Evolutionary conservation across 805 yeast species (phyloP).

Genomic region (Starmerella geochares): DNA sequence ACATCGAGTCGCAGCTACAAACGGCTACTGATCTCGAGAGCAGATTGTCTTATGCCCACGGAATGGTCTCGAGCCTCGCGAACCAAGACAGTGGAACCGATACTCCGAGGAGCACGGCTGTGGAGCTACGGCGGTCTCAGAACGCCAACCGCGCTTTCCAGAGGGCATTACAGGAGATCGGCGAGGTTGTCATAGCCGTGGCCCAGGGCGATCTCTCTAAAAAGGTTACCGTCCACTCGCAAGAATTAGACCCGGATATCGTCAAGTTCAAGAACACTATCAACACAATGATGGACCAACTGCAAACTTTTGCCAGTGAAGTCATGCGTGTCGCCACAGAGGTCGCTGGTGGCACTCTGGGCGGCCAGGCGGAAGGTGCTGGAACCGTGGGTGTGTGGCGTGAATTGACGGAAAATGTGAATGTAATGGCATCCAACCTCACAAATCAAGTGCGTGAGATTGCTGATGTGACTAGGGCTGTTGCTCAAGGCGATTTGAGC

Average conservation of each 20-base stretch:
- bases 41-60: slow-evolving; percentile 30
- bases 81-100: slow-evolving; percentile 19
- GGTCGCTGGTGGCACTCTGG: slow-evolving; percentile 81
- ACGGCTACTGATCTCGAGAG: slow-evolving; percentile 31
- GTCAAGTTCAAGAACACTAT: slow-evolving; percentile 69
- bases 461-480: slow-evolving; percentile 82
- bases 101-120: slow-evolving; percentile 19
- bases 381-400: slow-evolving; percentile 88
- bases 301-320: slow-evolving; percentile 69
- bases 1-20: slow-evolving; percentile 30
- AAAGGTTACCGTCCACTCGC: slow-evolving; percentile 62
- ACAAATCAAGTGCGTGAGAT: slow-evolving; percentile 85
- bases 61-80: slow-evolving; percentile 30
- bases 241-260: slow-evolving; percentile 69
- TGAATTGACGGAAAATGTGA: slow-evolving; percentile 74
- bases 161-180: slow-evolving; percentile 65
- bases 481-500: slow-evolving; percentile 75
- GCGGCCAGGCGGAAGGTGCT: slow-evolving; percentile 76
- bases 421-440: slow-evolving; percentile 79
- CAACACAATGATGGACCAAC: slow-evolving; percentile 81
- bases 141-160: slow-evolving; percentile 57
- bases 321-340: slow-evolving; percentile 81
- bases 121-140: slow-evolving; percentile 35
- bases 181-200: slow-evolving; percentile 77
- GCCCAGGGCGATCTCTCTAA: slow-evolving; percentile 82